These are phyloP conservation scores for Penicillium odoratum DNA, from an alignment of 495 filamentous ascomycete species.

Conservation along the genomic window DNA sequence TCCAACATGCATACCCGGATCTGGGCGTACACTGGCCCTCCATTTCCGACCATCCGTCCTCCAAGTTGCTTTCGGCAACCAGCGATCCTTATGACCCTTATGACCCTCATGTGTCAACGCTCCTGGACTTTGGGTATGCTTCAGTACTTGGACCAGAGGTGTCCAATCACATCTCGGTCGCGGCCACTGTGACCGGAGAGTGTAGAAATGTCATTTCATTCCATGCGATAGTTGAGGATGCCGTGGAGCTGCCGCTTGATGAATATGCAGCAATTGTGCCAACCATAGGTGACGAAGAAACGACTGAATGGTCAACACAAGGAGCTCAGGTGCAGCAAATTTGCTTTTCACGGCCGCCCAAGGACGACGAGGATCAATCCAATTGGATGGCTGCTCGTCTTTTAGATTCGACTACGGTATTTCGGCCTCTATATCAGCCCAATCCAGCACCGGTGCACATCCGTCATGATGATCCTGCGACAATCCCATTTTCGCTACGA, in stretches of 20 bases:
- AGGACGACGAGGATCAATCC: slow-evolving; percentile 34
- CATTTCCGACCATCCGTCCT: slow-evolving; percentile 31
- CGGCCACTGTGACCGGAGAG: slow-evolving; percentile 43
- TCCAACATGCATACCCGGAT: slow-evolving; percentile 39
- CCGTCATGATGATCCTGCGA: slow-evolving; percentile 11
- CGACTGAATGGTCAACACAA: slow-evolving; percentile 55
- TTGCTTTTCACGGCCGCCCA: slow-evolving; percentile 56
- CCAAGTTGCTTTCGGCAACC: slow-evolving; percentile 29
- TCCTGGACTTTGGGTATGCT: slow-evolving; percentile 48
- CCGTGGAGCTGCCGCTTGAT: slow-evolving; percentile 27
- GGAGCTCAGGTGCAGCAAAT: slow-evolving; percentile 65
- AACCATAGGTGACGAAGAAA: slow-evolving; percentile 40
- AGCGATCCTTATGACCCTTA: slow-evolving; percentile 22
- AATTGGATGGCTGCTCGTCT: slow-evolving; percentile 66
- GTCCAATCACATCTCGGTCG: slow-evolving; percentile 40
- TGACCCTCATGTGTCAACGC: slow-evolving; percentile 40
- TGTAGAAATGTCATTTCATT: slow-evolving; percentile 45
- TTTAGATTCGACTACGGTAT: slow-evolving; percentile 53
- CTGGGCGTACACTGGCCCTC: slow-evolving; percentile 37
- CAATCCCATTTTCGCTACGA: slow-evolving; percentile 16
- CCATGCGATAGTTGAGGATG: slow-evolving; percentile 35
- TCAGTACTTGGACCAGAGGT: slow-evolving; percentile 29
- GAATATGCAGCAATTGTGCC: slow-evolving; percentile 26
- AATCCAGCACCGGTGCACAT: slow-evolving; percentile 32
- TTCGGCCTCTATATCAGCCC: slow-evolving; percentile 54